These are phyloP conservation scores for Rhizophagus sp. DNA, from an alignment of 192 early-diverging fungal species.

Conservation along the genomic window DNA sequence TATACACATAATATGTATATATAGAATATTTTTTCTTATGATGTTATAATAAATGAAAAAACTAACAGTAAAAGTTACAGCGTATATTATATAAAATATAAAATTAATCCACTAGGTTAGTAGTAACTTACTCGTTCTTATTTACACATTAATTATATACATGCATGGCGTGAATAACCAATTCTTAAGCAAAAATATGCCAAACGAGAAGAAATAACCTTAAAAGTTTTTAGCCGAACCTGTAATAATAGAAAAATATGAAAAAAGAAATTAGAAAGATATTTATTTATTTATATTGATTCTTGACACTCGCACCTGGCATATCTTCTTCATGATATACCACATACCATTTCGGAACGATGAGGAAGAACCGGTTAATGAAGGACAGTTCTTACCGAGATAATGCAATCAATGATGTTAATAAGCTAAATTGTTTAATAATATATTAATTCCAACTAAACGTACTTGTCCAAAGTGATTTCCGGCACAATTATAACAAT, in stretches of 20 bases:
- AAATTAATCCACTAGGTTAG: too few relatives aligned
- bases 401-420: not conserved
- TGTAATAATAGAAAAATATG: too few relatives aligned
- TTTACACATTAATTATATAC: too few relatives aligned
- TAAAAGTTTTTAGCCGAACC: too few relatives aligned
- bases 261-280: not conserved
- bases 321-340: not conserved
- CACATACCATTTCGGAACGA: not conserved
- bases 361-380: not conserved
- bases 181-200: too few relatives aligned
- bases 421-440: not conserved
- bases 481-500: not conserved
- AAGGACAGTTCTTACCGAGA: not conserved
- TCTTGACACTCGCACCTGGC: not conserved
- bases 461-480: not conserved
- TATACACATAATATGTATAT: too few relatives aligned
- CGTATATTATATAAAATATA: too few relatives aligned
- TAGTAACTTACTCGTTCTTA: too few relatives aligned
- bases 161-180: too few relatives aligned
- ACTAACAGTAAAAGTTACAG: not conserved
- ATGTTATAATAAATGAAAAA: not conserved
- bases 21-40: too few relatives aligned
- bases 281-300: not conserved
- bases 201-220: too few relatives aligned
- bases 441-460: not conserved